Evolutionary conservation across 805 yeast species (phyloP).

Genomic region (Scheffersomyces lignosus): DNA sequence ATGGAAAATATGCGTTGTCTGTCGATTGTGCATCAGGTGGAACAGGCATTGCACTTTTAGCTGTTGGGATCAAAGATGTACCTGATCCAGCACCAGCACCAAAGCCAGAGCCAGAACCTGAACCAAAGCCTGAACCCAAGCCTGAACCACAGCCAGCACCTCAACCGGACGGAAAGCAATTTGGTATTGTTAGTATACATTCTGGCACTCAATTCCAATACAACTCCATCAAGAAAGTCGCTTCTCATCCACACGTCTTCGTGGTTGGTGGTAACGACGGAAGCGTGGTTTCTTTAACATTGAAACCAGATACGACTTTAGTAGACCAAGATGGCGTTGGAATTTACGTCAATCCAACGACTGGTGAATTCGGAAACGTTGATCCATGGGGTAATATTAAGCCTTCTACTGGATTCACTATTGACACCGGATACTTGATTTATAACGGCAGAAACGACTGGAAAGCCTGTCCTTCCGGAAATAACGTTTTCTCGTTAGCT

Average conservation of each 20-base stretch:
- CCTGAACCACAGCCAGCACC: slow-evolving; percentile 2
- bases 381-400: slow-evolving; percentile 31
- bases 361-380: slow-evolving; percentile 35
- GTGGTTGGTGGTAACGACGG: slow-evolving; percentile 35
- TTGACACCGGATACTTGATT: slow-evolving; percentile 36
- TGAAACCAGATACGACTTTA: slow-evolving; percentile 26
- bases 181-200: slow-evolving; percentile 20
- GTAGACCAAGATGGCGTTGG: slow-evolving; percentile 32
- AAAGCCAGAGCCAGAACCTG: no score
- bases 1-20: background rate
- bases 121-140: no score
- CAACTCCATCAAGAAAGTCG: slow-evolving; percentile 26
- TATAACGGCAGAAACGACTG: slow-evolving; percentile 35
- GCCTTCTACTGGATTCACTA: slow-evolving; percentile 40
- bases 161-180: slow-evolving; percentile 9
- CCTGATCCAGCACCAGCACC: background rate
- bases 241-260: slow-evolving; percentile 32
- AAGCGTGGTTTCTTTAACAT: slow-evolving; percentile 19
- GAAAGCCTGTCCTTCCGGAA: slow-evolving; percentile 38
- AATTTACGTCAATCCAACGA: slow-evolving; percentile 24
- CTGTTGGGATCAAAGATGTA: background rate
- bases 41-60: slow-evolving; percentile 3
- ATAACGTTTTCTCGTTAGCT: slow-evolving; percentile 23
- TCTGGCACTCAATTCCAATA: slow-evolving; percentile 28
- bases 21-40: background rate